These are phyloP conservation scores for Zanthoxylum bungeanum DNA, from an alignment of 345 rosid genomes.

Conservation along the genomic window DNA sequence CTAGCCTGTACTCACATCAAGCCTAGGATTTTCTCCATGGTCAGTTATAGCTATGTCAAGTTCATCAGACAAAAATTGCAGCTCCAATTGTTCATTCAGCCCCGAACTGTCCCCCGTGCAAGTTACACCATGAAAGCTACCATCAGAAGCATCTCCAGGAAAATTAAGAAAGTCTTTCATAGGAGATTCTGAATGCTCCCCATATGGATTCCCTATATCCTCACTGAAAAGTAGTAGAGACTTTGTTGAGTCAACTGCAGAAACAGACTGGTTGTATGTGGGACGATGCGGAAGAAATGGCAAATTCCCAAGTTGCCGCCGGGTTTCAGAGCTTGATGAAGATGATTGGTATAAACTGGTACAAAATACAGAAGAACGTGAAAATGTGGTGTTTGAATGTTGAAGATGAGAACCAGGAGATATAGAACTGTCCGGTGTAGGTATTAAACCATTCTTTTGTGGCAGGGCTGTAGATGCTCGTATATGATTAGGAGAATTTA, in stretches of 20 bases:
- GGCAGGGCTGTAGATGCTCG: slow-evolving; percentile 15
- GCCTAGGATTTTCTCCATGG: slow-evolving; percentile 73
- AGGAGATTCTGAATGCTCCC: slow-evolving; percentile 40
- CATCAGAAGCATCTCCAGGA: slow-evolving; percentile 51
- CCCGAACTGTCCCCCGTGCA: slow-evolving; percentile 39
- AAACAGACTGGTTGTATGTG: slow-evolving; percentile 42
- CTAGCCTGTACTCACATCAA: slow-evolving; percentile 55
- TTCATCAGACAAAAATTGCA: slow-evolving; percentile 78
- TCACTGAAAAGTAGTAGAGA: slow-evolving; percentile 51
- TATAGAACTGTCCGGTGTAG: slow-evolving; percentile 38
- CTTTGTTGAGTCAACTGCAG: slow-evolving; percentile 48
- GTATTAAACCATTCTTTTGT: slow-evolving; percentile 19
- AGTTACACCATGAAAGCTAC: slow-evolving; percentile 43
- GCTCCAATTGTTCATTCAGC: slow-evolving; percentile 65
- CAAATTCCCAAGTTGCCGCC: slow-evolving; percentile 55
- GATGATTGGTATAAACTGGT: slow-evolving; percentile 75
- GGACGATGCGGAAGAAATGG: slow-evolving; percentile 84
- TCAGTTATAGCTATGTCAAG: slow-evolving; percentile 78
- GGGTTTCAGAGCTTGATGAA: slow-evolving; percentile 64
- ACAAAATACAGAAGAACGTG: slow-evolving; percentile 79
- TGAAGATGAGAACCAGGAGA: slow-evolving; percentile 36
- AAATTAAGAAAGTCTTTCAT: slow-evolving; percentile 55
- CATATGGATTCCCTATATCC: slow-evolving; percentile 43
- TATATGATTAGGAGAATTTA: slow-evolving; percentile 18
- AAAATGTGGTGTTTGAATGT: slow-evolving; percentile 41